Conservation (phyloP, 768 basidiomycete species). For the Calocera cornea region DNA sequence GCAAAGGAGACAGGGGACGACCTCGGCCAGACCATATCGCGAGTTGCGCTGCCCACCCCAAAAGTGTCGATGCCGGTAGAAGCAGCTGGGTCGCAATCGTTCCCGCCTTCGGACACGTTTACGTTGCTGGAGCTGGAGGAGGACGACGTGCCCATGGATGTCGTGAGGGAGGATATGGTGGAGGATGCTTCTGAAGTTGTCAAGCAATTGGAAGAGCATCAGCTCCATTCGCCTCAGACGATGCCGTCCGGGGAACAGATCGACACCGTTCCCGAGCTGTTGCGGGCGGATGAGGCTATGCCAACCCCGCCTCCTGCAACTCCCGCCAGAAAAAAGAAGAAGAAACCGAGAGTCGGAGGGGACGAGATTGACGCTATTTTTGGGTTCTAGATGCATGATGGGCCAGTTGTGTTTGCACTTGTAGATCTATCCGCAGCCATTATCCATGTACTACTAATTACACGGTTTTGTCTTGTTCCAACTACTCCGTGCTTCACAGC, state of each 20-base stretch:
- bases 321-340: background rate
- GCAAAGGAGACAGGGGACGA: background rate
- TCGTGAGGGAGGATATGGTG: background rate
- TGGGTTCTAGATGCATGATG: background rate
- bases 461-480: background rate
- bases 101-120: background rate
- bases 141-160: background rate
- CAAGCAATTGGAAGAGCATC: background rate
- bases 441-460: background rate
- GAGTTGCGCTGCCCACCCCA: background rate
- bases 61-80: background rate
- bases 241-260: too few species aligned
- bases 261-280: background rate
- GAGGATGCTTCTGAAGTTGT: background rate
- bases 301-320: background rate
- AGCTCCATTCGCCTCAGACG: background rate
- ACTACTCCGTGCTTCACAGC: constrained; percentile 15
- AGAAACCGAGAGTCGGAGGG: background rate
- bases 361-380: background rate
- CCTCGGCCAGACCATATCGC: background rate
- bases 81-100: background rate
- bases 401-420: background rate
- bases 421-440: background rate
- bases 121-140: background rate
- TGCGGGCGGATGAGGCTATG: too few species aligned